phyloP scores from a whole-genome alignment of 495 filamentous ascomycete genomes.

The Hypomontagnella submonticulosa region DNA sequence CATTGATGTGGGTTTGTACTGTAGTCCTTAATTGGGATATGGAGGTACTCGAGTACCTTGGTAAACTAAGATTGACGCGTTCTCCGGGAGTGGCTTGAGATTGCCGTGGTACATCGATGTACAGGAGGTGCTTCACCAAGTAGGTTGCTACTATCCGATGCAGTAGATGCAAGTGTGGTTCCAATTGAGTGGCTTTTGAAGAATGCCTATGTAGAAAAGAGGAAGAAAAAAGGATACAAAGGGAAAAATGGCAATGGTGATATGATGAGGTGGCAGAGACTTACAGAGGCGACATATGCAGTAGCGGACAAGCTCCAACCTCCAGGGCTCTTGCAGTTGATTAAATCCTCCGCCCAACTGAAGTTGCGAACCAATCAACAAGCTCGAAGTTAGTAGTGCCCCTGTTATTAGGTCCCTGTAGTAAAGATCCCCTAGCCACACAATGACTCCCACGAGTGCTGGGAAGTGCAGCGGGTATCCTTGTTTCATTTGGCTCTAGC shows the following conservation, averaged over 20 bases:
- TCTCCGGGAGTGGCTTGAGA: constrained; percentile 13
- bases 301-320: constrained; percentile 27
- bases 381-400: constrained; percentile 24
- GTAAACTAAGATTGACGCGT: constrained; percentile 14
- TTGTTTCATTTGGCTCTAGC: constrained; percentile 14
- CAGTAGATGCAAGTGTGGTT: constrained; percentile 6
- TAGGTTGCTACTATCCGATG: constrained; percentile 21
- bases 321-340: constrained; percentile 33
- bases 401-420: constrained; percentile 30
- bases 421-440: constrained; percentile 35
- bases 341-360: constrained; percentile 44
- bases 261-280: constrained; percentile 20
- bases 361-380: constrained; percentile 29
- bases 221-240: neutral
- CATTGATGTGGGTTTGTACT: constrained; percentile 12
- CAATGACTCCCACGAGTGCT: constrained; percentile 31
- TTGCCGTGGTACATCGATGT: constrained; percentile 19
- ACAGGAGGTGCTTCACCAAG: constrained; percentile 11
- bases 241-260: constrained; percentile 1
- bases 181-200: constrained; percentile 1
- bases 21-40: neutral
- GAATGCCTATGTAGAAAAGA: neutral
- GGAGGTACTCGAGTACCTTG: constrained; percentile 7
- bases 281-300: constrained; percentile 40
- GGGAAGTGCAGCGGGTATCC: constrained; percentile 29